phyloP scores from a whole-genome alignment of 2,329 filamentous ascomycete genomes.

The Nigrograna mackinnonii region DNA sequence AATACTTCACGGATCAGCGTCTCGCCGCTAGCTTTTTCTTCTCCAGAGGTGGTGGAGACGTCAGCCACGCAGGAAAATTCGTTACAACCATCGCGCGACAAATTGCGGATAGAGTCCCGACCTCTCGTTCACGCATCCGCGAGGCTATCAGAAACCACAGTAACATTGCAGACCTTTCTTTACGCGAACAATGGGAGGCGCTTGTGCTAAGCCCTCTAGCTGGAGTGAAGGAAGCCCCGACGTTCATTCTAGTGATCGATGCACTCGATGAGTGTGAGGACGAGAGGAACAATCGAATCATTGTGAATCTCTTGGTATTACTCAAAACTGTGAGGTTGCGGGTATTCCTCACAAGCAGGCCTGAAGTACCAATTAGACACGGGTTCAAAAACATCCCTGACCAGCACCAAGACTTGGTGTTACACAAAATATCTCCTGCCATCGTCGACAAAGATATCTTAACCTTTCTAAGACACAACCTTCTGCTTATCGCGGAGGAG shows the following conservation, averaged over 20 bases:
- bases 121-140: not conserved
- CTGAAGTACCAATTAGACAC: conserved; percentile 14
- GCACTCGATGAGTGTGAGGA: conserved; percentile 32
- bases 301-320: conserved; percentile 5
- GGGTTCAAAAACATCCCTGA: conserved; percentile 11
- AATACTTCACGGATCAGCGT: not conserved
- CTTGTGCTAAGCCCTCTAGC: conserved; percentile 2
- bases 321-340: conserved; percentile 9
- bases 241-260: conserved; percentile 14
- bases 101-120: not conserved
- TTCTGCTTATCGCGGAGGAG: conserved; percentile 3
- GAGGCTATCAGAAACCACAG: not conserved
- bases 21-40: conserved; percentile 19
- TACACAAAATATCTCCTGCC: conserved; percentile 13
- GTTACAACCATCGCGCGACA: conserved; percentile 8
- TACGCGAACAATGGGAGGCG: conserved; percentile 4
- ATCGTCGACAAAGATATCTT: conserved; percentile 18
- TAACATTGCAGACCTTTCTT: not conserved
- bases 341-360: conserved; percentile 21
- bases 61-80: not conserved
- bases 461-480: conserved; percentile 10
- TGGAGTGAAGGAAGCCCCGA: not conserved
- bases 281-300: conserved; percentile 2
- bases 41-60: conserved; percentile 8
- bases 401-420: conserved; percentile 13